A percentile compares a stretch with the other conserved stretches of the same genome.
These are phyloP conservation scores for Inga oerstediana DNA, from an alignment of 306 rosid species.

Conservation along the genomic window DNA sequence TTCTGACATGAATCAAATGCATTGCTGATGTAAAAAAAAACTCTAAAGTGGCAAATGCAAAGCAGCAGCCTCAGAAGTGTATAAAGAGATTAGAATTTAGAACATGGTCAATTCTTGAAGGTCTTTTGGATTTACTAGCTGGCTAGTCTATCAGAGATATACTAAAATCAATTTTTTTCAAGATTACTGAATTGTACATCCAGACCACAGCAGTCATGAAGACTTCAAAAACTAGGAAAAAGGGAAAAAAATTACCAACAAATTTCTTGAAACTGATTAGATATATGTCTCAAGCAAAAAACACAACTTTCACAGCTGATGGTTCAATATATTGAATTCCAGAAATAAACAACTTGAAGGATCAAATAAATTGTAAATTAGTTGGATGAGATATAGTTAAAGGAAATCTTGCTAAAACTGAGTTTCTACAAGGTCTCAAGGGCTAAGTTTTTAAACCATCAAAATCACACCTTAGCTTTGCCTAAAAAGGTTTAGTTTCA, in stretches of 20 bases:
- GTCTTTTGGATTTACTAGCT: conserved; percentile 19
- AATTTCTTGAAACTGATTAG: conserved; percentile 16
- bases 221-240: neutral
- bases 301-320: neutral
- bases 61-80: conserved; percentile 8
- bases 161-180: conserved; percentile 12
- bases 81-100: conserved; percentile 5
- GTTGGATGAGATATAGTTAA: neutral
- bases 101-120: conserved; percentile 18
- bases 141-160: conserved; percentile 12
- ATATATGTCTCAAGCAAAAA: conserved; percentile 8
- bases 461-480: conserved; percentile 7
- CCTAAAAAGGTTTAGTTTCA: conserved; percentile 7
- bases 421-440: neutral
- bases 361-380: neutral
- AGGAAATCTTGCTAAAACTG: conserved; percentile 16
- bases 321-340: neutral
- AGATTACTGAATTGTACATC: conserved; percentile 8
- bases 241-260: neutral
- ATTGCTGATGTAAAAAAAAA: neutral
- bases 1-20: neutral
- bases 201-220: neutral
- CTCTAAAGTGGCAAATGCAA: neutral
- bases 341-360: neutral
- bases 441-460: conserved; percentile 16